Base-by-base conservation (phyloP, 176 grass and related monocot genomes). In the Carex kokanica region DNA sequence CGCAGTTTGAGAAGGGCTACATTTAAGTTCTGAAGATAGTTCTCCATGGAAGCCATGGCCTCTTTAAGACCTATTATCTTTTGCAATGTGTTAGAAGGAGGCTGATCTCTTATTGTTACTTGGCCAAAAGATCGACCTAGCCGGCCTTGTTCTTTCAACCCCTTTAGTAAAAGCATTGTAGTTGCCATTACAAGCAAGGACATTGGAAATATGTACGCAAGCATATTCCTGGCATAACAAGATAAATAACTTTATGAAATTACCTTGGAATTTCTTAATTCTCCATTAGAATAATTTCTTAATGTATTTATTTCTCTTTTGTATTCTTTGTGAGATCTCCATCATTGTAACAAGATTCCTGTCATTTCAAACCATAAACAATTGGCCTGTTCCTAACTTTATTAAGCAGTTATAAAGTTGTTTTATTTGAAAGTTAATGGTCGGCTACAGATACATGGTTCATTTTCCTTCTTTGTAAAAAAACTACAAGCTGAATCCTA, bases 61-160 rank as follows among this genome's bases (percentile, higher is more conserved):
- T 95, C 95, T 91, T 95, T 95, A 60, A 98, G 95, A 84, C 89
- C 92, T 77, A 93, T 73, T 53, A 98, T 93, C 87, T 93, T 98
- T 83, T 98, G 92, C 16, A 98, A 91, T 82, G 95, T 95, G 84
- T 98, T 98, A 49, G 95, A 98, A 84, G 89, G 95, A 14, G 92
- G 90, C 74, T 98, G 95, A 83, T 95, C 90, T 83, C 80, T 88
- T 86, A 98, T 92, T 56, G 84, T 93, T 82, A 98, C 90, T 66
- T 89, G 91, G 65, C 92, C 95, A n/a, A 98, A 95, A 83, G 91
- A 95, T 80, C 95, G 92, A 51, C 92, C 92, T 25, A 98, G 84
- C 32, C 92, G 84, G 27, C 92, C 95, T 98, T 98, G 95, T 80
- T 91, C 89, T 93, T 90, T 98, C 17, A 98, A 88, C 59, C 87